phyloP scores from a whole-genome alignment of 257 asterid species.

The Solanum verrucosum region DNA sequence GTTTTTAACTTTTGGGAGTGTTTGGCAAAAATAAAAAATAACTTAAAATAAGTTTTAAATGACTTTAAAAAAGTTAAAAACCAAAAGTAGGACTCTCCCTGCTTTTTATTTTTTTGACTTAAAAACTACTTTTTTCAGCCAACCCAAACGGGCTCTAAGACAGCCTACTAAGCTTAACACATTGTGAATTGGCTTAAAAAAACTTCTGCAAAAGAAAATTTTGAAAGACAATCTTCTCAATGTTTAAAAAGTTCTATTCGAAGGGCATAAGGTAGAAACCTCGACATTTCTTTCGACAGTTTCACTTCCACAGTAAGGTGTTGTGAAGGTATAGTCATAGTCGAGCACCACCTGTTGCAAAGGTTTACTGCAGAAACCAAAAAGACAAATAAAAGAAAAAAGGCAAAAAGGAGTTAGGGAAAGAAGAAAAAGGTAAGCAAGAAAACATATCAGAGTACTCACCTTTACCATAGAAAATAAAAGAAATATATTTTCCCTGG shows the following conservation, averaged over 20 bases:
- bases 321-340: constrained; percentile 95
- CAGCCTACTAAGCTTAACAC: not conserved
- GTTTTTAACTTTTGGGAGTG: not conserved
- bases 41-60: not conserved
- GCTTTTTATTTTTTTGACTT: not conserved
- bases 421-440: not conserved
- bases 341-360: constrained; percentile 78
- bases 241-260: not conserved
- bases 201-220: not conserved
- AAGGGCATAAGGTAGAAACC: constrained; percentile 34
- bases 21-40: not conserved
- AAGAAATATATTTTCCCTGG: not conserved
- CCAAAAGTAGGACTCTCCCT: not conserved
- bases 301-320: constrained; percentile 83
- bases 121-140: not conserved
- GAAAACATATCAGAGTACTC: not conserved
- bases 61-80: not conserved
- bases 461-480: not conserved
- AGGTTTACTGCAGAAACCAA: constrained; percentile 63
- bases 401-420: not conserved
- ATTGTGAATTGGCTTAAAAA: not conserved
- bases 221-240: not conserved
- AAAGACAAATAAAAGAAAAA: constrained; percentile 2
- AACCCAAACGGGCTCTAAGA: not conserved
- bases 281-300: constrained; percentile 38